Evolutionary conservation across 2,329 filamentous ascomycete genomes (phyloP).

Genomic region (Geosmithia putterillii): DNA sequence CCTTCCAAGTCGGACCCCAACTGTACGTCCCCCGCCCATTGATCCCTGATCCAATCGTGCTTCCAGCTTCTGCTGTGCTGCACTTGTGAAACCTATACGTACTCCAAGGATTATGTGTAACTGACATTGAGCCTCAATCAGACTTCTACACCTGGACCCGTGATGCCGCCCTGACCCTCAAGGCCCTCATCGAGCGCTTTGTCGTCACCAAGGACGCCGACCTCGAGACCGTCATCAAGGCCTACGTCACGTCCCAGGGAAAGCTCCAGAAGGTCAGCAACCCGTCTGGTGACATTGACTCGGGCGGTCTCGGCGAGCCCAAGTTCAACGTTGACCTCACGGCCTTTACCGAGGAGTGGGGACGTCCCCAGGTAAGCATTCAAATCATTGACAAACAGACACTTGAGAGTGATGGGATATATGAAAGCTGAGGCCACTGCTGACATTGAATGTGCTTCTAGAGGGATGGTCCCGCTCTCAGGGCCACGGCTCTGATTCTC

Average conservation of each 20-base stretch:
- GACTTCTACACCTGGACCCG: slow-evolving; percentile 73
- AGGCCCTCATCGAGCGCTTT: slow-evolving; percentile 56
- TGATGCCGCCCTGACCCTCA: slow-evolving; percentile 60
- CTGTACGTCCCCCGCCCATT: slow-evolving; percentile 27
- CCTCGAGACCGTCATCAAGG: slow-evolving; percentile 49
- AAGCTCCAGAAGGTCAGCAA: slow-evolving; percentile 54
- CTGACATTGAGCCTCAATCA: slow-evolving; percentile 15
- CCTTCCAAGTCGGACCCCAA: slow-evolving; percentile 40
- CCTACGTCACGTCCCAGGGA: slow-evolving; percentile 58
- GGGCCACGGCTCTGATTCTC: slow-evolving; percentile 59
- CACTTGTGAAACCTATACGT: background rate
- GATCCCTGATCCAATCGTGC: too few species aligned
- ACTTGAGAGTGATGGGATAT: background rate
- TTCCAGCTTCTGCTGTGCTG: too few species aligned
- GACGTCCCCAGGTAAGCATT: slow-evolving; percentile 8
- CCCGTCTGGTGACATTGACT: slow-evolving; percentile 48
- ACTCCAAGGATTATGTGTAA: background rate
- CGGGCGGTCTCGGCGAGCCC: slow-evolving; percentile 52
- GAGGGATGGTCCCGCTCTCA: slow-evolving; percentile 64
- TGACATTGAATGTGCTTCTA: too few species aligned
- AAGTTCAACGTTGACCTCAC: slow-evolving; percentile 57
- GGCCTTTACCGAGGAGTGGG: slow-evolving; percentile 58
- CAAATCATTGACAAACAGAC: background rate
- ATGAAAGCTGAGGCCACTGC: too few species aligned
- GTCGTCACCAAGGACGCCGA: slow-evolving; percentile 40